Base-by-base conservation (phyloP, 805 yeast genomes). In the Brettanomyces anomalus region DNA sequence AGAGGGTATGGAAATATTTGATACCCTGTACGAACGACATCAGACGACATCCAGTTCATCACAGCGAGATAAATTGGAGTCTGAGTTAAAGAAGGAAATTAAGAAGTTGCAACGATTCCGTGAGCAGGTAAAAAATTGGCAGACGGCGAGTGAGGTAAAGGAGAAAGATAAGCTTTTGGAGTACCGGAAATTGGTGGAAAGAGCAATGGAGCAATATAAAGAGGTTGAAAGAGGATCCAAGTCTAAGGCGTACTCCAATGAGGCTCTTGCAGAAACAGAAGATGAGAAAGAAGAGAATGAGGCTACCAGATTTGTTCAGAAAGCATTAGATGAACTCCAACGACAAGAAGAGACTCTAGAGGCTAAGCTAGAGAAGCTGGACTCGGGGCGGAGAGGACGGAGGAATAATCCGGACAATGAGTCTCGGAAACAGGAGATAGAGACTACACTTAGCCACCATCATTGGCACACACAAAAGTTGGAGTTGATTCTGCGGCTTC, bases 281-380 rank as follows among this genome's bases (percentile, higher is more conserved):
- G 62, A 57, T 33, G 90, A 94, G 3, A 81, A 77, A 45, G 89
- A 85, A 54, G 77, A 79, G 54, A 77, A 74, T 45, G 95, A 85
- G 44, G 82, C 87, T 13, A 68, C 74, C 36, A 74, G 76, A 33
- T 90, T 88, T 59, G 65, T 89, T 16, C 76, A 78, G 46, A 76
- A 72, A 20, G 72, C 81, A 57, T 66, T 86, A 48, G 97, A 86
- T 40, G 93, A 85, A 58, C 67, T 88, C 45, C 81, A 77, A 52
- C 79, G 79, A 52, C 97, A 90, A 57, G 72, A 76, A 45, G 97
- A 89, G 60, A 65, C 72, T 33, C 68, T 81, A 43, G 96, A 87
- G 58, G 82, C 81, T 4, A 85, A 83, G 57, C 67, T 79, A 34
- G 85, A 77, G 47, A 66, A 62, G 36, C 55, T 80, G n/a, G 52